phyloP scores from a whole-genome alignment of 2,329 filamentous ascomycete species.

The Diaporthe amygdali region DNA sequence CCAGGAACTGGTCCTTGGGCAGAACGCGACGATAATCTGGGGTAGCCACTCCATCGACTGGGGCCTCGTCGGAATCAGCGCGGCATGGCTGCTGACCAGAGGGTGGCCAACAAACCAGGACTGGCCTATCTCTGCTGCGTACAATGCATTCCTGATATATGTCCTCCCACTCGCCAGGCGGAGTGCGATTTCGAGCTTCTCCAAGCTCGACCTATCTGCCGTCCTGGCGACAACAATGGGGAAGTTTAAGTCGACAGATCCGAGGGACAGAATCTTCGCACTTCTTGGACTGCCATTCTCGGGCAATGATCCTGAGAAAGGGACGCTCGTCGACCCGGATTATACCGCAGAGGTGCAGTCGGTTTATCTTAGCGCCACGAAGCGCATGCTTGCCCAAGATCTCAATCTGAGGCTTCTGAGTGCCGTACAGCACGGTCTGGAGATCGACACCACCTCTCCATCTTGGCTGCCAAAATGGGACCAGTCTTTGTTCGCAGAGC shows the following conservation, averaged over 20 bases:
- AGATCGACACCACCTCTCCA: conserved; percentile 19
- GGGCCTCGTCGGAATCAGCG: conserved; percentile 26
- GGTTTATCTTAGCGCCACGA: not conserved
- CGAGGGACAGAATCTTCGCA: conserved; percentile 25
- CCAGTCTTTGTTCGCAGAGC: conserved; percentile 21
- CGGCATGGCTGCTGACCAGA: conserved; percentile 24
- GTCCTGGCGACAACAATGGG: conserved; percentile 22
- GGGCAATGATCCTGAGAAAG: conserved; percentile 10
- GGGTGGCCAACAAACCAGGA: conserved; percentile 20
- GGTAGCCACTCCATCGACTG: conserved; percentile 24
- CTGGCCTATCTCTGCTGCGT: conserved; percentile 22
- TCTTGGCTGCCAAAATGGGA: conserved; percentile 26
- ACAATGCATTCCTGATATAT: conserved; percentile 27
- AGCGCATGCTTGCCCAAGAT: conserved; percentile 21
- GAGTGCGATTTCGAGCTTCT: conserved; percentile 24
- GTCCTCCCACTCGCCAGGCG: conserved; percentile 22
- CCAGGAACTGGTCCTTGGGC: conserved; percentile 26
- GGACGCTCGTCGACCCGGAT: conserved; percentile 11
- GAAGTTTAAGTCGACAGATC: conserved; percentile 23
- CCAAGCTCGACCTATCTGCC: conserved; percentile 25
- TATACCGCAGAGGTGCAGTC: conserved; percentile 11
- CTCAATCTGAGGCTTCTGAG: conserved; percentile 23
- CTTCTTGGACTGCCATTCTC: conserved; percentile 25
- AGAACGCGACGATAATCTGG: conserved; percentile 21
- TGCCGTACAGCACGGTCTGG: conserved; percentile 22